Evolutionary conservation across 495 filamentous ascomycete species (phyloP), one percentile per base, ranked within the genome.

Genomic region (Patellaria atrata): DNA sequence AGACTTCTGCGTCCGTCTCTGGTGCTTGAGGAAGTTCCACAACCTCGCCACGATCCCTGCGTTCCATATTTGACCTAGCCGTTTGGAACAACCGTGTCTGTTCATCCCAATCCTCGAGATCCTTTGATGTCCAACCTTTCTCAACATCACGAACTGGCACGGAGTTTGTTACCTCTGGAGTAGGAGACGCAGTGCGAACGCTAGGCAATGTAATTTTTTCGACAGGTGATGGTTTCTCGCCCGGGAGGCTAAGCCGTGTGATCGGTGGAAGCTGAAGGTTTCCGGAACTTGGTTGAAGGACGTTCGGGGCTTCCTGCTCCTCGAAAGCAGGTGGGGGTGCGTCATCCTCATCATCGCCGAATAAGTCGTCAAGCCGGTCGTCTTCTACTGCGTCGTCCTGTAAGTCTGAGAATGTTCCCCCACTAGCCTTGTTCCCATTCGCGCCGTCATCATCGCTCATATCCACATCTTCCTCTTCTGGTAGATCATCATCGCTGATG

Each of bases 401-500:
- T 11, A 33, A 29, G 27, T 38, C 42, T 33, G 43, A 33, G 10
- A 48, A 27, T 51, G 49, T 27, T 58, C 56, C 30, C 52, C 62
- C 44, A 30, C 45, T 45, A 11, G 33, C 18, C 15, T 45, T 35
- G 5, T 35, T 3, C 15, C 15, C 29, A 5, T 17, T 40, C 14
- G 5, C 26, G 22, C 21, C 28, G 16, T 31, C 22, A 36, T 44
- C 27, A 31, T 38, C 23, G 14, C 14, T 40, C 20, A 19, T 22
- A 15, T n/a, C 29, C 9, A n/a, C 53, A 26, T 68, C 69, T 35
- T 77, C 73, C 42, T 81, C 77, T 5, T 79, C 74, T 4, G 75
- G 67, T 21, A 80, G 59, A 40, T 81, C 77, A 49, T 79, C 72
- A 40, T 81, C 77, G 20, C 68, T 66, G 26, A 93, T 78, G 54